Evolutionary conservation across 148 eudicot genomes (phyloP), one percentile per base, ranked within the genome.

Genomic region (Spergularia marina): DNA sequence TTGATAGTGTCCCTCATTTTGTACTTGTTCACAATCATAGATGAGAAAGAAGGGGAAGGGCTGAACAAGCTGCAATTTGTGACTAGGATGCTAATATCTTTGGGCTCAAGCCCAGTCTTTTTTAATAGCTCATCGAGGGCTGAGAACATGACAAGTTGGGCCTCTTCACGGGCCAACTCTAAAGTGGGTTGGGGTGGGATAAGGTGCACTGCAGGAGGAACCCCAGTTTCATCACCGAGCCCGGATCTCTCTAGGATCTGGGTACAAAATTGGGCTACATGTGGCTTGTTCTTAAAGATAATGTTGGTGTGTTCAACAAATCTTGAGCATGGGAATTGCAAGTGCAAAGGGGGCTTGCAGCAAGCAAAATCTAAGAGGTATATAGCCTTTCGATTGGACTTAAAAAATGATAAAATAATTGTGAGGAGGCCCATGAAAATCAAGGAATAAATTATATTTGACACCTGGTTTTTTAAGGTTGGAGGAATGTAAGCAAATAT

Each of bases 341-440:
- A 73, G 5, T 70, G 53, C 13, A 62, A 4, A 10, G 86, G 77
- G 12, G 89, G 89, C 51, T 66, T 76, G 68, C 63, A 82, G 53
- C 89, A 84, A 23, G 89, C 80, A 53, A 79, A 82, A 77, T 86
- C 89, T 15, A 86, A 65, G 44, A 86, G 87, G 79, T 84, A 86
- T 3, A 86, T 60, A 11, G 79, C 39, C 13, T 67, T 67, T 21
- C 75, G 83, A 58, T 64, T 82, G 6, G 83, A 71, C 70, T 72
- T 69, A 76, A 47, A 67, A 78, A 66, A 80, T 52, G 66, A 53
- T 2, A 75, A 57, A 25, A 76, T n/a, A 18, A 54, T n/a, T 75
- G 74, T 7, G 40, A 77, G 34, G 14, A 74, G n/a, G 68, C 70
- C 54, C 66, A 59, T 55, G 76, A 73, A 62, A 34, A 54, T 30